phyloP scores from a whole-genome alignment of 371 early-diverging fungal species.

The Mucor irregularis region DNA sequence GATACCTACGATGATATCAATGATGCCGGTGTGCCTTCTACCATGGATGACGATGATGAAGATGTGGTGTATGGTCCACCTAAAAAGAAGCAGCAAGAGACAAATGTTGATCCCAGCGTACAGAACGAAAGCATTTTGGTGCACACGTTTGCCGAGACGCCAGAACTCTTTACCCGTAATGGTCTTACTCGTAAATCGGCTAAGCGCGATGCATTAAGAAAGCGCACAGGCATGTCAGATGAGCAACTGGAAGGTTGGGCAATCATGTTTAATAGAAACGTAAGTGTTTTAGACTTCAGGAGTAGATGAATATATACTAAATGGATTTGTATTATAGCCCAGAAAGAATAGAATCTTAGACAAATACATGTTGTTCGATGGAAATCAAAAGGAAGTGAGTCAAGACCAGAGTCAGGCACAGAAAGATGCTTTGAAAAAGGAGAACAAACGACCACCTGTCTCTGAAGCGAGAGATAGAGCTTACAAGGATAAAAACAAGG shows the following conservation, averaged over 20 bases:
- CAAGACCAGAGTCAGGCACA: conserved; percentile 13
- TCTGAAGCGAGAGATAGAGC: conserved; percentile 38
- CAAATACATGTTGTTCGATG: conserved; percentile 58
- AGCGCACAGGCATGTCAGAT: conserved; percentile 76
- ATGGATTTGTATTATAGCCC: conserved; percentile 47
- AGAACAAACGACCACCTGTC: conserved; percentile 20
- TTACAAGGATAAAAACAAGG: conserved; percentile 64
- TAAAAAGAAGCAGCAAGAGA: conserved; percentile 21
- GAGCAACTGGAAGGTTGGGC: conserved; percentile 96
- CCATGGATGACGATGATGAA: conserved; percentile 47
- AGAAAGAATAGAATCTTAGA: conserved; percentile 62
- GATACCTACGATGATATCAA: conserved; percentile 87
- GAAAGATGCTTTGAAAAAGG: conserved; percentile 4
- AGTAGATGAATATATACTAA: neutral
- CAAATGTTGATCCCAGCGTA: conserved; percentile 52
- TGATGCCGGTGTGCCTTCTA: conserved; percentile 58
- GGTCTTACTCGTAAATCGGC: conserved; percentile 59
- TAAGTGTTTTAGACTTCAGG: conserved; percentile 41
- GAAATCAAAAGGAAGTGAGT: conserved; percentile 20
- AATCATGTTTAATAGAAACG: conserved; percentile 82
- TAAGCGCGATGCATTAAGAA: conserved; percentile 60
- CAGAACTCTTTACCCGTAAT: conserved; percentile 61
- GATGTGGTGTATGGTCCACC: too few relatives aligned
- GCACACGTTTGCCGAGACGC: conserved; percentile 48
- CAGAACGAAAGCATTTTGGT: conserved; percentile 61